phyloP scores from a whole-genome alignment of 2,329 filamentous ascomycete species.

The Colletotrichum tropicale region DNA sequence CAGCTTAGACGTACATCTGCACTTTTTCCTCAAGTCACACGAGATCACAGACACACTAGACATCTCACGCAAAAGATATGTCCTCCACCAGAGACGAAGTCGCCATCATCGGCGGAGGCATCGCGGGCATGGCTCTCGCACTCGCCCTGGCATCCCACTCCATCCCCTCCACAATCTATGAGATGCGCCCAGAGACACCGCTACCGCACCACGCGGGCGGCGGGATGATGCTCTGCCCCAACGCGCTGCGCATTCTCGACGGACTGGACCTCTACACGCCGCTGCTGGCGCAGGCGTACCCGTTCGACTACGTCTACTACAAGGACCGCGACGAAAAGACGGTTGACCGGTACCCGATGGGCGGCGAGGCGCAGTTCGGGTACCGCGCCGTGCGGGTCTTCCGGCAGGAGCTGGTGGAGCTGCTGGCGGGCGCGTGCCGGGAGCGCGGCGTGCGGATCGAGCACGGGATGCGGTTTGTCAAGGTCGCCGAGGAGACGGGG shows the following conservation, averaged over 20 bases:
- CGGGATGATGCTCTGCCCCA: conserved; percentile 64
- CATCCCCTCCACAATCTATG: conserved; percentile 57
- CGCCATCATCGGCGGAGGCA: conserved; percentile 16
- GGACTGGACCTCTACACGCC: conserved; percentile 50
- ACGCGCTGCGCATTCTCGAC: conserved; percentile 60
- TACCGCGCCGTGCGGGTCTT: conserved; percentile 61
- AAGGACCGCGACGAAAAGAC: conserved; percentile 35
- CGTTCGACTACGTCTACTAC: conserved; percentile 57
- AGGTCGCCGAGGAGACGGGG: conserved; percentile 43
- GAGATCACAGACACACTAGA: neutral
- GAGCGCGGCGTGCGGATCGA: conserved; percentile 40
- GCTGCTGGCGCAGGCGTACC: conserved; percentile 48
- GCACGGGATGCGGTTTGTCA: conserved; percentile 52
- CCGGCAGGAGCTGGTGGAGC: conserved; percentile 49
- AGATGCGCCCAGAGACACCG: conserved; percentile 40
- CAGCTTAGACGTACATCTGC: neutral
- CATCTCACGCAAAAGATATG: neutral
- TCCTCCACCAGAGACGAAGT: neutral
- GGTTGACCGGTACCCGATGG: conserved; percentile 51
- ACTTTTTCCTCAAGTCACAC: neutral
- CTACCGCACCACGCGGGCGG: conserved; percentile 52
- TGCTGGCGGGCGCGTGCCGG: conserved; percentile 36
- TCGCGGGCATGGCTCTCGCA: conserved; percentile 41
- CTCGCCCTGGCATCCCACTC: conserved; percentile 55
- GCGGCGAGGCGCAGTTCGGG: conserved; percentile 49